Evolutionary conservation across 306 rosid genomes (phyloP).

Genomic region (Fragaria ananassa): DNA sequence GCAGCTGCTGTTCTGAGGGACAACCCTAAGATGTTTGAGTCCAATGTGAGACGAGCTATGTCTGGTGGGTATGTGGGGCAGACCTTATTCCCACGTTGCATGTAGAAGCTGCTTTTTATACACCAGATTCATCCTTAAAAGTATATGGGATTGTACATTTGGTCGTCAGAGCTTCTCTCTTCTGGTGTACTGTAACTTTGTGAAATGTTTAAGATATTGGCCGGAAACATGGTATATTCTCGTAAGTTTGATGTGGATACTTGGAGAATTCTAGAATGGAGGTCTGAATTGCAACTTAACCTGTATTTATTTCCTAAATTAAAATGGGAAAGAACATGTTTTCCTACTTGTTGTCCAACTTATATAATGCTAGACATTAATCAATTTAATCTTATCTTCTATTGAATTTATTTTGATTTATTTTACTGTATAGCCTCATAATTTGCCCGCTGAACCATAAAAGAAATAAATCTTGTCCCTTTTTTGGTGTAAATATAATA

Average conservation of each 20-base stretch:
- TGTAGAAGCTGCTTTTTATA: slow-evolving; percentile 23
- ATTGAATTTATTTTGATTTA: background rate
- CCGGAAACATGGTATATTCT: slow-evolving; percentile 14
- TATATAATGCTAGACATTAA: background rate
- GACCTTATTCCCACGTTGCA: slow-evolving; percentile 46
- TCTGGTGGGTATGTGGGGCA: slow-evolving; percentile 61
- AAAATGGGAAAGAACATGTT: slow-evolving; percentile 15
- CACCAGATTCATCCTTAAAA: slow-evolving; percentile 20
- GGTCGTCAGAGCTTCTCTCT: slow-evolving; percentile 18
- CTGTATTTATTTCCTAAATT: slow-evolving; percentile 1
- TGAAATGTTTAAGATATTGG: slow-evolving; percentile 35
- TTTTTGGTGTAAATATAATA: background rate
- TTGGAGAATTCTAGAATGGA: slow-evolving; percentile 15
- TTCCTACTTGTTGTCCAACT: slow-evolving; percentile 1
- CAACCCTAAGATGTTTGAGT: slow-evolving; percentile 48
- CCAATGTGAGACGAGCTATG: slow-evolving; percentile 59
- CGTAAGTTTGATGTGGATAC: slow-evolving; percentile 15
- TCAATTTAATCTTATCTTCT: background rate
- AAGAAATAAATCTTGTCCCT: background rate
- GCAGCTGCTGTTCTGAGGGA: slow-evolving; percentile 57
- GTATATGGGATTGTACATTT: slow-evolving; percentile 23
- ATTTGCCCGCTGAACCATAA: background rate
- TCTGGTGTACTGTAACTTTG: slow-evolving; percentile 23
- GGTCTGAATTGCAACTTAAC: background rate
- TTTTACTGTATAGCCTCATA: background rate